These are phyloP conservation scores for Tremella fuciformis DNA, from an alignment of 768 basidiomycete species.

Conservation along the genomic window DNA sequence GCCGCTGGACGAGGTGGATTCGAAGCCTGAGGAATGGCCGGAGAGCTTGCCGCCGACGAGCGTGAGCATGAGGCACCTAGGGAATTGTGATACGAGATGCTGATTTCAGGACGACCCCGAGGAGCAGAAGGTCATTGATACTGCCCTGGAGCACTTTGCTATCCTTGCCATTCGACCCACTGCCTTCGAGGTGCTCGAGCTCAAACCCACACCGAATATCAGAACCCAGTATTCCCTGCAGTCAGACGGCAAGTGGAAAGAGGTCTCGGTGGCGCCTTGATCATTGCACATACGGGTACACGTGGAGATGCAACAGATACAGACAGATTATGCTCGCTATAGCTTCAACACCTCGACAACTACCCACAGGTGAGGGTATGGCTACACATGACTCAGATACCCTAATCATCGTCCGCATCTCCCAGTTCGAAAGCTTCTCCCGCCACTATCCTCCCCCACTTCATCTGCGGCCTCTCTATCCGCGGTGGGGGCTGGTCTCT, in stretches of 20 bases:
- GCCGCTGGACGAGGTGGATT: constrained; percentile 31
- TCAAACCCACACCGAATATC: constrained; percentile 45
- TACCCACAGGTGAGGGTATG: no score
- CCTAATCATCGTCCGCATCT: constrained; percentile 29
- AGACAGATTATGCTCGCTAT: neutral
- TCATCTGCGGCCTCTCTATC: constrained; percentile 25
- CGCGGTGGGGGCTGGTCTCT: neutral
- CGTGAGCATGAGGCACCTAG: constrained; percentile 28
- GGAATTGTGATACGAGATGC: neutral
- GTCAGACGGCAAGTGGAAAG: constrained; percentile 35
- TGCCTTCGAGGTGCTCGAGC: constrained; percentile 43
- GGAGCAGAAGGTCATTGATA: constrained; percentile 34
- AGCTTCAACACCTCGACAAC: no score
- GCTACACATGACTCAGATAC: neutral
- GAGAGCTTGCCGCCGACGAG: constrained; percentile 38
- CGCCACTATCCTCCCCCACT: constrained; percentile 40
- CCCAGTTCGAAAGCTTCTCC: constrained; percentile 45
- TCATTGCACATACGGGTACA: constrained; percentile 3
- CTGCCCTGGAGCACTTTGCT: constrained; percentile 41
- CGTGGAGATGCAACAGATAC: neutral
- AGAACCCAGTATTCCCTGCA: constrained; percentile 40
- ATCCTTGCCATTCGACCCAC: constrained; percentile 40
- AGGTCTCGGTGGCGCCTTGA: constrained; percentile 36
- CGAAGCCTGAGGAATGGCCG: constrained; percentile 40
- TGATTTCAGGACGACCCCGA: constrained; percentile 40